Base-by-base conservation (phyloP, 1,139 yeast species). In the Hanseniaspora gamundiae region DNA sequence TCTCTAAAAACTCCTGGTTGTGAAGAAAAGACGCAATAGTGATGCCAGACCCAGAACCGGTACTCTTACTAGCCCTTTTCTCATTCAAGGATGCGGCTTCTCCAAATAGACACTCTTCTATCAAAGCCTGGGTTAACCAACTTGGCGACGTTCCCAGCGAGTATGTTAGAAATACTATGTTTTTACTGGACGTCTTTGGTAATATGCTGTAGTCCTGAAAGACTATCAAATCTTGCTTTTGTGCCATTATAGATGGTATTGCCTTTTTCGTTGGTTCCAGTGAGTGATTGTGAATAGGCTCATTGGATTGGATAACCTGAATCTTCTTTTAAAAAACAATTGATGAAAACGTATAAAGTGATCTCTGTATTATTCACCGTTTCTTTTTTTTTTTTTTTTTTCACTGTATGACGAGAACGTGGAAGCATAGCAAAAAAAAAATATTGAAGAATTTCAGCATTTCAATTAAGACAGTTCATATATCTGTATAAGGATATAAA, bases 141-240 rank as follows among this genome's bases (percentile, higher is more conserved):
- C 74, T 58, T 1, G 93, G 79, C 17, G 76, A 69, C 0, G 86
- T 80, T 0, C 84, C 81, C 48, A 72, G 74, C 1, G 70, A 66
- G 48, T 79, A 73, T 0, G 84, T 66, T 35, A 77, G 54, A 19
- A 41, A 35, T 4, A 36, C 29, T 9, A 26, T 26, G 60, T 61
- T 35, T 49, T 60, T 53, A 57, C 52, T 45, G 55, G 46, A 35
- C 42, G 49, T 46, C 50, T 62, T 21, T 3, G 71, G 61, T 4
- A 78, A 52, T 9, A 79, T 64, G 1, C 76, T 61, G 45, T 73
- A 73, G 51, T 80, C 81, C 35, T 64, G 65, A 59, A 70, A 80
- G 21, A 82, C 58, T 1, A 65, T 59, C 19, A 82, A 63, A 51
- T 80, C 88, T 57, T 80, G 88, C 47, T 66, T 71, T 51, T 76